Conservation (phyloP, 345 rosid species). For the Acer campestre region DNA sequence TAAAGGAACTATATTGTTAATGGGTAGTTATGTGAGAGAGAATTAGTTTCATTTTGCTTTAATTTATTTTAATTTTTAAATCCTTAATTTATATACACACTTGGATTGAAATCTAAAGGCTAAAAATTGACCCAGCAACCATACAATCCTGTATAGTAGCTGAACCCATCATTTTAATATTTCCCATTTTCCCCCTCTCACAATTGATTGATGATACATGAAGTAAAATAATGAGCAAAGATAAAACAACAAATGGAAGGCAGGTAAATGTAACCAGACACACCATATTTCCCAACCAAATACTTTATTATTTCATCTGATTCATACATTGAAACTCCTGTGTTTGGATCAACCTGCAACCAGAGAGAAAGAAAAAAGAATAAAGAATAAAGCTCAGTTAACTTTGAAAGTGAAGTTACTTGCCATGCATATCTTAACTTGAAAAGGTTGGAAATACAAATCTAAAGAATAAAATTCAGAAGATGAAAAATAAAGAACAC, state of each 20-base stretch:
- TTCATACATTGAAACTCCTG: conserved; percentile 91
- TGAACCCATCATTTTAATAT: background rate
- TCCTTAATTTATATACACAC: no score
- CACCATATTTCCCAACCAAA: conserved; percentile 78
- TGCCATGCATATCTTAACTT: background rate
- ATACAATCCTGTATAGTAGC: no score
- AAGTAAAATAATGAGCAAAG: background rate
- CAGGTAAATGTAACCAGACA: conserved; percentile 23
- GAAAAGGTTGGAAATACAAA: background rate
- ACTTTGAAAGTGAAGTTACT: conserved; percentile 10
- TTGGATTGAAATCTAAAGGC: no score
- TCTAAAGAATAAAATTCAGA: background rate
- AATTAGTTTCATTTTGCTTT: no score
- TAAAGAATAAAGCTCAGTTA: conserved; percentile 7
- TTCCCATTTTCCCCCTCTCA: background rate
- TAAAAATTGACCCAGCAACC: no score
- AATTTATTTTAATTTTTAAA: no score
- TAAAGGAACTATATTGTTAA: no score
- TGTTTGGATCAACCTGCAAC: conserved; percentile 88
- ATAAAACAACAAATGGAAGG: conserved; percentile 7
- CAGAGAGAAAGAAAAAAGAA: conserved; percentile 14
- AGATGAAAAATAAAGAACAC: background rate
- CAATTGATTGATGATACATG: background rate
- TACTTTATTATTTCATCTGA: conserved; percentile 91
- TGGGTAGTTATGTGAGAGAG: no score